Evolutionary conservation across 371 early-diverging fungal genomes (phyloP).

Genomic region (Saksenaea vasiformis): DNA sequence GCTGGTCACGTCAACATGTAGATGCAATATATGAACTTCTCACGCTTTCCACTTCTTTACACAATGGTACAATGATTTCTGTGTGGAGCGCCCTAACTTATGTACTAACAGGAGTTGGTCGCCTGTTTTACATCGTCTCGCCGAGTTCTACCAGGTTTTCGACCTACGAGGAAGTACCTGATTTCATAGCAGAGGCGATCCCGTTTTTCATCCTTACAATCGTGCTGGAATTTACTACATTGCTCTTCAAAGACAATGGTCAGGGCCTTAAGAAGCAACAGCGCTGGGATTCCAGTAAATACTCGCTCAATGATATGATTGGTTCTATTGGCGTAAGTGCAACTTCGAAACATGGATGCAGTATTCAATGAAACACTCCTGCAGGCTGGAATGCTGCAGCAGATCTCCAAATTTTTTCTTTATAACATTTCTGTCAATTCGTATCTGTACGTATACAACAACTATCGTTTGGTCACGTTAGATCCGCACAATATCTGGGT

Average conservation of each 20-base stretch:
- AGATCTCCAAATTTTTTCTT: slow-evolving; percentile 51
- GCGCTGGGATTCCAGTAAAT: slow-evolving; percentile 39
- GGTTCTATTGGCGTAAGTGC: slow-evolving; percentile 34
- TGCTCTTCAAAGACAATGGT: slow-evolving; percentile 30
- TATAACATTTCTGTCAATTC: slow-evolving; percentile 41
- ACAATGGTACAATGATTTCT: background rate
- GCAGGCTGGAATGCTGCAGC: slow-evolving; percentile 54
- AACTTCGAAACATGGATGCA: background rate
- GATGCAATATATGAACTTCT: background rate
- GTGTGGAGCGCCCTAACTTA: background rate
- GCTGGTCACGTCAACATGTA: background rate
- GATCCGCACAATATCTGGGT: slow-evolving; percentile 41
- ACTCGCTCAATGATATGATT: slow-evolving; percentile 56
- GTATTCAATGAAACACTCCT: slow-evolving; percentile 6
- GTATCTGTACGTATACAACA: slow-evolving; percentile 50
- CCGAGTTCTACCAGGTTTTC: slow-evolving; percentile 43
- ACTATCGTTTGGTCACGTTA: slow-evolving; percentile 43
- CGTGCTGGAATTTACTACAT: slow-evolving; percentile 39
- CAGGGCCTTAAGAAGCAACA: slow-evolving; percentile 34
- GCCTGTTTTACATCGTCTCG: slow-evolving; percentile 56
- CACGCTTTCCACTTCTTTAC: background rate
- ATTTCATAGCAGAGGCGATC: slow-evolving; percentile 53
- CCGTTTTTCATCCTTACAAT: slow-evolving; percentile 54
- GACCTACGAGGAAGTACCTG: slow-evolving; percentile 43
- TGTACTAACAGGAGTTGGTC: slow-evolving; percentile 29